Evolutionary conservation across 441 rosid species (phyloP).

Genomic region (Hura crepitans): DNA sequence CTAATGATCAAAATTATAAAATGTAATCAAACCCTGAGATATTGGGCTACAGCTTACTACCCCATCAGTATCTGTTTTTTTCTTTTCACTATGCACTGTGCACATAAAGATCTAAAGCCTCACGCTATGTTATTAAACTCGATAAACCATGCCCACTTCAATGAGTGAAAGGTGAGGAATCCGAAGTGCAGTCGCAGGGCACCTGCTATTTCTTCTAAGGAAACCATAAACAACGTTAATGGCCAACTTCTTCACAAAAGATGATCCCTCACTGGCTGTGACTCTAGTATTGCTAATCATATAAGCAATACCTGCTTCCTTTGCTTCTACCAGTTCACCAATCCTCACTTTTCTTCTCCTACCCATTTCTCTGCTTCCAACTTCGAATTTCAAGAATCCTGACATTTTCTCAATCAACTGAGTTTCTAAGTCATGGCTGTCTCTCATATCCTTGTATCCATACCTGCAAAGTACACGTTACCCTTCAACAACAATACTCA

Average conservation of each 20-base stretch:
- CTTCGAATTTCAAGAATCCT: conserved; percentile 10
- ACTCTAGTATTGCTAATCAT: conserved; percentile 31
- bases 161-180: conserved; percentile 33
- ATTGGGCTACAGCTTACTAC: too few species aligned
- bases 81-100: too few species aligned
- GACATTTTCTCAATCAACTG: conserved; percentile 19
- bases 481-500: too few species aligned
- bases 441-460: conserved; percentile 25
- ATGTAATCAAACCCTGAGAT: too few species aligned
- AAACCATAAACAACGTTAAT: conserved; percentile 35
- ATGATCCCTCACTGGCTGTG: conserved; percentile 31
- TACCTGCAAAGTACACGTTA: conserved; percentile 2
- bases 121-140: conserved; percentile 26
- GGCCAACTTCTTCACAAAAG: conserved; percentile 31
- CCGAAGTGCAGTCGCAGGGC: conserved; percentile 31
- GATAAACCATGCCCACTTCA: conserved; percentile 42
- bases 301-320: conserved; percentile 41
- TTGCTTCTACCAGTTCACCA: conserved; percentile 31
- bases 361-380: not conserved
- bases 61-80: too few species aligned
- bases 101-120: too few species aligned
- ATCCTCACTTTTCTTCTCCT: conserved; percentile 15
- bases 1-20: too few species aligned
- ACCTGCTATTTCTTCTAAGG: conserved; percentile 36
- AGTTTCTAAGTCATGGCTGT: conserved; percentile 21